Conservation (phyloP, 2,329 filamentous ascomycete genomes). For the Colletotrichum sp. region DNA sequence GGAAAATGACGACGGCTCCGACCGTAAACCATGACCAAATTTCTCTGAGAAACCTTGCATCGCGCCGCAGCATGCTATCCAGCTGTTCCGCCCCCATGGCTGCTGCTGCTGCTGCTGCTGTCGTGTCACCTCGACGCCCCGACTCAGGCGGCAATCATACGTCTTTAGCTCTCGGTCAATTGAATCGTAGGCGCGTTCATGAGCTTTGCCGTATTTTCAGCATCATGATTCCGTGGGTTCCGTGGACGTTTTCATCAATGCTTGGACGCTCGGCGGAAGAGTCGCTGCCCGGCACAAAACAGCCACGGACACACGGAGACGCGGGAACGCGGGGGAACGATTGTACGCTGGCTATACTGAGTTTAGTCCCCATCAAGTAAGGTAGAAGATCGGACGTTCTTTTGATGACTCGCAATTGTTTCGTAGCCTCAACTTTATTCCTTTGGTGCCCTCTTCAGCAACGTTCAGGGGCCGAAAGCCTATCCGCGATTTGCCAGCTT, state of each 20-base stretch:
- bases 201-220: neutral
- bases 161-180: neutral
- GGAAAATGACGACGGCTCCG: conserved; percentile 33
- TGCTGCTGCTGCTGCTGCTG: neutral
- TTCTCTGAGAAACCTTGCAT: conserved; percentile 30
- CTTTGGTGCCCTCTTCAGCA: neutral
- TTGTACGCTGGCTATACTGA: neutral
- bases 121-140: neutral
- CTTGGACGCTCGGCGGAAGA: neutral
- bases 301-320: neutral
- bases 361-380: neutral
- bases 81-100: neutral
- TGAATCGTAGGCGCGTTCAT: fast-evolving
- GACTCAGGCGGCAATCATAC: neutral
- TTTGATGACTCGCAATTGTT: neutral
- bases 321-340: neutral
- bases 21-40: conserved; percentile 35
- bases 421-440: neutral
- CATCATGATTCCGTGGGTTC: neutral
- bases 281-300: neutral
- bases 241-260: neutral
- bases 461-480: neutral
- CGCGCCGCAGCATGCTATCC: neutral
- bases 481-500: neutral
- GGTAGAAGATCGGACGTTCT: neutral